Evolutionary conservation across 768 basidiomycete genomes (phyloP).

Genomic region (Fistulinella prunicolor): DNA sequence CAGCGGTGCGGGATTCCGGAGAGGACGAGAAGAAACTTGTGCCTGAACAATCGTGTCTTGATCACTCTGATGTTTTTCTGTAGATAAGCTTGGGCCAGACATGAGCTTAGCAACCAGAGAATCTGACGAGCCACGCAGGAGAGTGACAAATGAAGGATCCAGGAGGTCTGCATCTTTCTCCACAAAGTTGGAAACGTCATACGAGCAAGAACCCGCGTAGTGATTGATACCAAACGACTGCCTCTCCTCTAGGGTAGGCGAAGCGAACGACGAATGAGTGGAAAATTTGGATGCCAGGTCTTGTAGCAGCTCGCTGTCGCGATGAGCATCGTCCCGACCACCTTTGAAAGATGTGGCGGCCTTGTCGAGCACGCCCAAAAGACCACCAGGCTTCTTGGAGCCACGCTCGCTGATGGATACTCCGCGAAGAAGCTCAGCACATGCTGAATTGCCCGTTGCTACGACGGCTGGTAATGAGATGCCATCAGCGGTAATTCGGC

Average conservation of each 20-base stretch:
- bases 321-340: slow-evolving; percentile 48
- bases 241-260: slow-evolving; percentile 30
- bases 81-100: slow-evolving; percentile 58
- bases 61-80: slow-evolving; percentile 57
- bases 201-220: slow-evolving; percentile 52
- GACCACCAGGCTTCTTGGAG: slow-evolving; percentile 53
- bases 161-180: slow-evolving; percentile 52
- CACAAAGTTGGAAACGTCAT: slow-evolving; percentile 48
- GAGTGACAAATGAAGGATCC: slow-evolving; percentile 53
- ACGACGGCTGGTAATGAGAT: slow-evolving; percentile 44
- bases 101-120: slow-evolving; percentile 57
- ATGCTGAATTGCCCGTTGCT: slow-evolving; percentile 54
- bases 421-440: slow-evolving; percentile 59
- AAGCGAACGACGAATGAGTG: slow-evolving; percentile 50
- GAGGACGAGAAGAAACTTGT: slow-evolving; percentile 56
- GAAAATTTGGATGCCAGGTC: slow-evolving; percentile 48
- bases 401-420: slow-evolving; percentile 43
- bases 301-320: slow-evolving; percentile 48
- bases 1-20: slow-evolving; percentile 47
- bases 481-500: slow-evolving; percentile 50
- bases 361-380: slow-evolving; percentile 54
- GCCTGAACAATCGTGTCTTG: slow-evolving; percentile 58
- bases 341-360: slow-evolving; percentile 47
- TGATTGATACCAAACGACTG: slow-evolving; percentile 59
- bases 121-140: slow-evolving; percentile 51